Percentiles rank a stretch among this genome's conserved stretches.
Evolutionary conservation across 345 rosid species (phyloP).

Genomic region (Combretum micranthum): DNA sequence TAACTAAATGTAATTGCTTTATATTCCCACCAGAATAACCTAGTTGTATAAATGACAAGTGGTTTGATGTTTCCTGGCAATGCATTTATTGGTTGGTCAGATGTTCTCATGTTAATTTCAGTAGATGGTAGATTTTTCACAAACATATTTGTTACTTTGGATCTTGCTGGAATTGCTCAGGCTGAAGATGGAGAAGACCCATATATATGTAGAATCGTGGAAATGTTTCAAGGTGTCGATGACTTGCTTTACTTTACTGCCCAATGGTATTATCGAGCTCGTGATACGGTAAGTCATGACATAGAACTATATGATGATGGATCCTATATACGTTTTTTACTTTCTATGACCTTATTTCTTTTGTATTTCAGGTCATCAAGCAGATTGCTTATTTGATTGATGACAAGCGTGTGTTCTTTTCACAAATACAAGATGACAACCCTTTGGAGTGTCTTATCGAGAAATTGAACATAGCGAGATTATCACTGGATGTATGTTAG

Average conservation of each 20-base stretch:
- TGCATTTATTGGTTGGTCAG: no score
- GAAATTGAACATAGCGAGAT: conserved; percentile 38
- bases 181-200: conserved; percentile 34
- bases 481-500: conserved; percentile 34
- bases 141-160: not conserved
- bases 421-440: conserved; percentile 47
- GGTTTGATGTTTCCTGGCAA: no score
- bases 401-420: conserved; percentile 57
- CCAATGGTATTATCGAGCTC: no score
- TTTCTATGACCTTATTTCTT: no score
- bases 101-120: not conserved
- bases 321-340: no score
- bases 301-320: no score
- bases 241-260: no score
- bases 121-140: not conserved
- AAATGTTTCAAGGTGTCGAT: conserved; percentile 50
- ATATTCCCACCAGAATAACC: not conserved
- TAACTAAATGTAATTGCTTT: no score
- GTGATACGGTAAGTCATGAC: no score
- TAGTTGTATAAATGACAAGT: no score
- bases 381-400: no score
- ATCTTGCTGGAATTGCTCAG: conserved; percentile 19
- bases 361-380: no score
- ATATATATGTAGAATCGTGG: conserved; percentile 49
- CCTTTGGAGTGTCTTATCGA: conserved; percentile 37